These are phyloP conservation scores for Backusella sp. DNA, from an alignment of 192 early-diverging fungal species.

Conservation along the genomic window DNA sequence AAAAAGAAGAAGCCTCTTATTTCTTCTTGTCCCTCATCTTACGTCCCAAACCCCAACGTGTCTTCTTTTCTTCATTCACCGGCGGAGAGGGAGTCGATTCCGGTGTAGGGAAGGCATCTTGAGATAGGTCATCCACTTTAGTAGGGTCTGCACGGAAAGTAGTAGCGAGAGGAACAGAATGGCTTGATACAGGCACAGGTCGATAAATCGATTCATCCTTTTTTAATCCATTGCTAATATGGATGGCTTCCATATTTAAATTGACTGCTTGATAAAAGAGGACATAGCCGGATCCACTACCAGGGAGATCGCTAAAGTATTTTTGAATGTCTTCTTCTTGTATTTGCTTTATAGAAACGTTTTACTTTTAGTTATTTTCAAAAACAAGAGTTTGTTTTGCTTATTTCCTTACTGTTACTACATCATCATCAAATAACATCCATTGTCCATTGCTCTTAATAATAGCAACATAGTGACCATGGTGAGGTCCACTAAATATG, in stretches of 20 bases:
- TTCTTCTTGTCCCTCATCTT: slow-evolving; percentile 12
- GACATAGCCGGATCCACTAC: slow-evolving; percentile 76
- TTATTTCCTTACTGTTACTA: slow-evolving; percentile 68
- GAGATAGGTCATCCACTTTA: background rate
- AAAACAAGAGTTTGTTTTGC: background rate
- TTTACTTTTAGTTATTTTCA: background rate
- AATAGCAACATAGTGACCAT: slow-evolving; percentile 95
- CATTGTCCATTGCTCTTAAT: slow-evolving; percentile 85
- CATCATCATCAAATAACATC: slow-evolving; percentile 97
- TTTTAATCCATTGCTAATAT: slow-evolving; percentile 1
- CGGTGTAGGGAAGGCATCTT: slow-evolving; percentile 1
- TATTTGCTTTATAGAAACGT: slow-evolving; percentile 44
- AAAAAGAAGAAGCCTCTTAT: background rate
- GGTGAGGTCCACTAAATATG: slow-evolving; percentile 78
- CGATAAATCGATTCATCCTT: background rate
- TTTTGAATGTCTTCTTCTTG: slow-evolving; percentile 74
- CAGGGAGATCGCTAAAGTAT: slow-evolving; percentile 78
- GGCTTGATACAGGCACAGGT: background rate
- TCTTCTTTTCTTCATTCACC: slow-evolving; percentile 13
- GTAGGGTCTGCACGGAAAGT: background rate
- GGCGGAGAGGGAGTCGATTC: background rate
- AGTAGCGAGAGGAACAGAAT: background rate
- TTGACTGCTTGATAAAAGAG: slow-evolving; percentile 71
- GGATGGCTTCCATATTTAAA: slow-evolving; percentile 26
- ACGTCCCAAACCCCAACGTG: slow-evolving; percentile 14